These are phyloP conservation scores for Aristolochia contorta DNA, from an alignment of 164 flowering plant species.

Conservation along the genomic window DNA sequence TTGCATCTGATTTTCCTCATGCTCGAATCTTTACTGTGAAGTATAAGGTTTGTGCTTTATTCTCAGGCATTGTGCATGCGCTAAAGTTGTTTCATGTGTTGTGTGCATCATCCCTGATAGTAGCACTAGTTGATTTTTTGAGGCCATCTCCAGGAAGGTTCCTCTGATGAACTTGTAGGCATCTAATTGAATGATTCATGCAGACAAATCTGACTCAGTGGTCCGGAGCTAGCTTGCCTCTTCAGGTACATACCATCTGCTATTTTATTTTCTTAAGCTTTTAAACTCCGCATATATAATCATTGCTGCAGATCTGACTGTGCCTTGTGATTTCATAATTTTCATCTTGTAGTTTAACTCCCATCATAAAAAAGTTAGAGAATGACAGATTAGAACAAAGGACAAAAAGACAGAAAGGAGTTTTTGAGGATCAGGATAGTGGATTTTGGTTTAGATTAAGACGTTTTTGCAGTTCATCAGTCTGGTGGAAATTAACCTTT, in stretches of 20 bases:
- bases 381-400: no score
- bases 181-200: slow-evolving; percentile 24
- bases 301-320: no score
- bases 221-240: slow-evolving; percentile 98
- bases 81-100: neutral
- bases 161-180: slow-evolving; percentile 25
- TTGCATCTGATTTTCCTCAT: slow-evolving; percentile 74
- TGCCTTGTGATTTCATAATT: no score
- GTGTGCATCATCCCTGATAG: slow-evolving; percentile 4
- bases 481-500: no score
- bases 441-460: no score
- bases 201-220: slow-evolving; percentile 98
- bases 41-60: slow-evolving; percentile 65
- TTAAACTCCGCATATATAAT: neutral
- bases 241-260: slow-evolving; percentile 56
- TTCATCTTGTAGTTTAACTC: neutral
- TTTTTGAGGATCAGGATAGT: no score
- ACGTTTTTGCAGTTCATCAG: no score
- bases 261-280: neutral
- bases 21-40: slow-evolving; percentile 85
- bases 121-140: slow-evolving; percentile 21
- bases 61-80: neutral
- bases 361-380: neutral
- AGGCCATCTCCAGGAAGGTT: slow-evolving; percentile 26
- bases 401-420: no score